Evolutionary conservation across 2,329 filamentous ascomycete genomes (phyloP).

Genomic region (Botrytis elliptica): DNA sequence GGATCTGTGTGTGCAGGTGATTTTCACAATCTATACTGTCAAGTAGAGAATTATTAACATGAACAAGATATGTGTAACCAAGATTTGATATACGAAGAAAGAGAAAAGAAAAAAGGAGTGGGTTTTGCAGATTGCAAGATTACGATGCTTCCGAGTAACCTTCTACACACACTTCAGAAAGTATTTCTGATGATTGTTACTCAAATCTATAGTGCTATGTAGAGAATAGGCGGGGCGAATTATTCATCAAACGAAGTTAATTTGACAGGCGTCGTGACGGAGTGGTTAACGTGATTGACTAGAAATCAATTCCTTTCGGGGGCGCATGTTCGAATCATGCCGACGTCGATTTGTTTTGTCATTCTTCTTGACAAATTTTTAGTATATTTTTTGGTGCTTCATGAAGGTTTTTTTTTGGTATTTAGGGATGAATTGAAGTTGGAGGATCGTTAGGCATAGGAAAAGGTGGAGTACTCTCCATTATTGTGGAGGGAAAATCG

Average conservation of each 20-base stretch:
- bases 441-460: not conserved
- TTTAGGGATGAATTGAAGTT: not conserved
- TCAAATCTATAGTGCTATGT: fast-evolving
- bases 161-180: not conserved
- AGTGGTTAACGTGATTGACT: slow-evolving; percentile 19
- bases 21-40: not conserved
- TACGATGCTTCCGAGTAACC: not conserved
- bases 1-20: not conserved
- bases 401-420: not conserved
- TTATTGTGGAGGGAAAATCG: not conserved
- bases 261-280: slow-evolving; percentile 1
- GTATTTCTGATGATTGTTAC: not conserved
- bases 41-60: not conserved
- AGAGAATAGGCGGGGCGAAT: fast-evolving
- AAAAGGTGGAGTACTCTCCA: not conserved
- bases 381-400: too few relatives aligned
- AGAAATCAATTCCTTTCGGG: slow-evolving; percentile 19
- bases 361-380: fast-evolving
- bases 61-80: not conserved
- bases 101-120: not conserved
- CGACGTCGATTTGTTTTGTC: not conserved
- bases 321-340: slow-evolving; percentile 18
- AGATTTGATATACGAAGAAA: not conserved
- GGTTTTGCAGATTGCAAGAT: not conserved
- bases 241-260: not conserved